Evolutionary conservation across 352 stramenopile genomes (phyloP).

Genomic region (Globisporangium emineosum): DNA sequence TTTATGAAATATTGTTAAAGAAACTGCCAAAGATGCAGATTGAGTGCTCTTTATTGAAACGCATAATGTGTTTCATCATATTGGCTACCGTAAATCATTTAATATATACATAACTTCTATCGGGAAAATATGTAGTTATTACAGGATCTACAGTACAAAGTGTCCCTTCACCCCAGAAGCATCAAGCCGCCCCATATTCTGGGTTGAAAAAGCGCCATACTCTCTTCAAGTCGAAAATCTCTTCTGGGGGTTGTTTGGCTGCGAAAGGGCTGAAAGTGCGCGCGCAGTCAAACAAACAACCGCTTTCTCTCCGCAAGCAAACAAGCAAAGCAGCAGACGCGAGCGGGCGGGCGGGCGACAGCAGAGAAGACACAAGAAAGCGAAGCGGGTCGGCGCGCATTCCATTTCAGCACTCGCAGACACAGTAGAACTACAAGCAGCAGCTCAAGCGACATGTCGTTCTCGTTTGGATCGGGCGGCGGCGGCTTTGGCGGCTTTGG

Average conservation of each 20-base stretch:
- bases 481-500: conserved; percentile 37
- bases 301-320: neutral
- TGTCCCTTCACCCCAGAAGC: neutral
- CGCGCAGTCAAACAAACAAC: conserved; percentile 1
- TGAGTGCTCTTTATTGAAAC: too few species aligned
- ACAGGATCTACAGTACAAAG: neutral
- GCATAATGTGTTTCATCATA: too few species aligned
- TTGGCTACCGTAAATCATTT: too few species aligned
- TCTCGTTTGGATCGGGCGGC: conserved; percentile 42
- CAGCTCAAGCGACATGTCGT: conserved; percentile 35
- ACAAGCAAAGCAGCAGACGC: neutral
- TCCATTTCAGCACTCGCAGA: neutral
- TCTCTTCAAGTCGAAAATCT: neutral
- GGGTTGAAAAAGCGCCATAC: conserved; percentile 1
- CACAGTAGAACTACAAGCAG: neutral
- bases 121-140: neutral
- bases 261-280: conserved; percentile 3
- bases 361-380: neutral
- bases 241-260: conserved; percentile 8
- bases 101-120: too few species aligned
- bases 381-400: too few species aligned
- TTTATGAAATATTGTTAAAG: too few species aligned
- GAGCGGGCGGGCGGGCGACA: neutral
- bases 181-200: neutral
- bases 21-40: too few species aligned